Percentiles rank a stretch among this genome's conserved stretches.
Conservation (phyloP, 2,329 filamentous ascomycete genomes). For the Aureobasidium mangrovei region DNA sequence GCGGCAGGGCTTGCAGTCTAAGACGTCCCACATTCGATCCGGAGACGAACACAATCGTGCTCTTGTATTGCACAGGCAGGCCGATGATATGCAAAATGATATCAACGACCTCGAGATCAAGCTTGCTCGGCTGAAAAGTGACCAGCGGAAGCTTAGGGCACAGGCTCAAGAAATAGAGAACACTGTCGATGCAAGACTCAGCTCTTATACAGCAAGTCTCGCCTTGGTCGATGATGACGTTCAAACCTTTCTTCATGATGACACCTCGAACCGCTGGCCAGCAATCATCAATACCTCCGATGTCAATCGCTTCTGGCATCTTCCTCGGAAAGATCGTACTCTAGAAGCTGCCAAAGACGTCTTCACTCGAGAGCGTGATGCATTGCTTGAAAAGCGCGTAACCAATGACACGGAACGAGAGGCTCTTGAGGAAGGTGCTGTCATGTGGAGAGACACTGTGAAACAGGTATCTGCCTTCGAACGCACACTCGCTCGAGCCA, state of each 20-base stretch:
- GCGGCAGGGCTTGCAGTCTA: slow-evolving; percentile 44
- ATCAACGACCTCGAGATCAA: slow-evolving; percentile 59
- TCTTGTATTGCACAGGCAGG: slow-evolving; percentile 42
- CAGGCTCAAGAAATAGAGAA: slow-evolving; percentile 57
- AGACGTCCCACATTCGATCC: slow-evolving; percentile 49
- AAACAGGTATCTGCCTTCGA: slow-evolving; percentile 57
- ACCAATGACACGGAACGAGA: slow-evolving; percentile 52
- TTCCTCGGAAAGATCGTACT: slow-evolving; percentile 58
- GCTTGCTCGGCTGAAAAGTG: slow-evolving; percentile 51
- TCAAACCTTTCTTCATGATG: slow-evolving; percentile 43
- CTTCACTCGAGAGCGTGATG: slow-evolving; percentile 56
- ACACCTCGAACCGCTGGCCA: not conserved
- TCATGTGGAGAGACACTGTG: slow-evolving; percentile 57
- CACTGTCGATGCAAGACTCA: slow-evolving; percentile 59
- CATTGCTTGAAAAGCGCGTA: slow-evolving; percentile 46
- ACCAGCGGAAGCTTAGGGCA: slow-evolving; percentile 50
- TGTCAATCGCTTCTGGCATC: slow-evolving; percentile 29
- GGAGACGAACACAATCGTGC: slow-evolving; percentile 50
- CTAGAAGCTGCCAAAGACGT: slow-evolving; percentile 61
- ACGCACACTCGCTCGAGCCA: slow-evolving; percentile 47
- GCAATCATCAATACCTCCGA: not conserved
- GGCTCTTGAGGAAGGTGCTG: slow-evolving; percentile 59
- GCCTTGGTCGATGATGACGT: slow-evolving; percentile 58
- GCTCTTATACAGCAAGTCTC: slow-evolving; percentile 60
- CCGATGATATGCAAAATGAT: slow-evolving; percentile 48